Base-by-base conservation (phyloP, 140 eudicot genomes). In the Bidens hawaiensis region DNA sequence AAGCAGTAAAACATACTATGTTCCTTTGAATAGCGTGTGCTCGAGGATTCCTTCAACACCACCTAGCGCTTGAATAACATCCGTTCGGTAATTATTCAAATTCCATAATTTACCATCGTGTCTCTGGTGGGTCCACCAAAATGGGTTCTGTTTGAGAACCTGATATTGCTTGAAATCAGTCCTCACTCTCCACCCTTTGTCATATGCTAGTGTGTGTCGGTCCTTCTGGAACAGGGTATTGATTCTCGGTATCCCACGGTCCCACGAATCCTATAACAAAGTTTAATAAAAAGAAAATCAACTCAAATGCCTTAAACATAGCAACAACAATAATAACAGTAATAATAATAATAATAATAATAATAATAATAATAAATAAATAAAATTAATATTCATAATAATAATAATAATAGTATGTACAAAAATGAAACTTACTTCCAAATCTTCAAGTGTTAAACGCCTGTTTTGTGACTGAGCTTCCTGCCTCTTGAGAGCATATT, bases 71-170 rank as follows among this genome's bases (percentile, higher is more conserved):
- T 93, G 97, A 51, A 93, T 88, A n/a, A 93, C 95, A 34, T 93
- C 99, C 70, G 99, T 93, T 24, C 99, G 79, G 58, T 93, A 93
- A 62, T 88, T 93, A 68, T 93, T 93, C 81, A 93, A 71, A 75
- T 88, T 93, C 97, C 96, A 83, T 8, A 93, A 74, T 73, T 93
- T 93, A 23, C 99, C 99, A 75, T 93, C 99, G 59, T 93, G 99
- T 71, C 99, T 79, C 84, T 88, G 99, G 65, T 93, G 97, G 11
- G 99, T 93, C 99, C 99, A 93, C 99, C 99, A 93, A 76, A 93
- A 93, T 0, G 99, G 97, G 62, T 93, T 88, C 45, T 93, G 97
- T 71, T 93, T 93, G 72, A 93, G 67, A 42, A 93, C 95, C 69
- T 93, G 99, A 68, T 83, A 88, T 64, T 93, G 96, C 67, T 93